Conservation (phyloP, 306 rosid genomes). For the Cucurbita maxima region DNA sequence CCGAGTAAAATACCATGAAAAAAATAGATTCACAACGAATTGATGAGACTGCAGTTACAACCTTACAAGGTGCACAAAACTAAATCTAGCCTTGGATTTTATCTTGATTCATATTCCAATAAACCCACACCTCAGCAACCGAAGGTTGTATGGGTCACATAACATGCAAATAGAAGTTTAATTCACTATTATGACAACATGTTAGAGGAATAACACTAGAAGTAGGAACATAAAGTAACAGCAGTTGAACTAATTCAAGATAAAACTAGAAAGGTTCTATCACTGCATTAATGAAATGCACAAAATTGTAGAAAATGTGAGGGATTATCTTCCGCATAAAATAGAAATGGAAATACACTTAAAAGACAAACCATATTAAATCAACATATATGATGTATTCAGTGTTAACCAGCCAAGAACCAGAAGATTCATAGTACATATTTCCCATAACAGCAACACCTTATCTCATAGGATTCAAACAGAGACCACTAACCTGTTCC, state of each 20-base stretch:
- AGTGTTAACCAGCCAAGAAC: not conserved
- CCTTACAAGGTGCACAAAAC: not conserved
- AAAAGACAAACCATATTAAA: no score
- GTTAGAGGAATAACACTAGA: not conserved
- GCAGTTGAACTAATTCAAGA: not conserved
- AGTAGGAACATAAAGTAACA: not conserved
- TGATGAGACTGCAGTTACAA: not conserved
- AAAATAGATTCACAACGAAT: not conserved
- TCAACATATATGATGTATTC: not conserved
- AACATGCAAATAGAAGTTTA: not conserved
- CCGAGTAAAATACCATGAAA: not conserved
- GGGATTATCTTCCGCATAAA: not conserved
- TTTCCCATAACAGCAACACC: not conserved
- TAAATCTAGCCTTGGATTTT: not conserved
- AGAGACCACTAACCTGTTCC: slow-evolving; percentile 54
- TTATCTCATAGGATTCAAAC: not conserved
- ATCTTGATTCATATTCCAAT: not conserved
- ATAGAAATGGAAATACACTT: not conserved
- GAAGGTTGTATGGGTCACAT: not conserved
- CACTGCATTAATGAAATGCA: not conserved
- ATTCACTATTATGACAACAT: not conserved
- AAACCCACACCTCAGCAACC: not conserved
- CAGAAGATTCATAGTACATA: not conserved
- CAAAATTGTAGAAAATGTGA: not conserved
- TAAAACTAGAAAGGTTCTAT: not conserved